Evolutionary conservation across 768 basidiomycete genomes (phyloP).

Genomic region (Gloeostereum incarnatum): DNA sequence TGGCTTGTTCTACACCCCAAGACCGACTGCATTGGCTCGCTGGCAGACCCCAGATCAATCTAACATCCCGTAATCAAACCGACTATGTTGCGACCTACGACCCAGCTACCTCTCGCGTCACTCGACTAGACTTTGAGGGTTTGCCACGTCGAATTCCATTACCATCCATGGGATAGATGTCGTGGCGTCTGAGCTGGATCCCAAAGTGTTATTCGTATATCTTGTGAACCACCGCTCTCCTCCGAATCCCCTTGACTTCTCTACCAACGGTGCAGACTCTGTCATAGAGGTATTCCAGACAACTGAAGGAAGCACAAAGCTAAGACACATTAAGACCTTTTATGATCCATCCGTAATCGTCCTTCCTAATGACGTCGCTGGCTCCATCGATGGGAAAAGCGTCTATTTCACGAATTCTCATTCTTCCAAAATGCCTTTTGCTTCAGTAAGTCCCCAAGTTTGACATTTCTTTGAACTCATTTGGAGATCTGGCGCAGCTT

Average conservation of each 20-base stretch:
- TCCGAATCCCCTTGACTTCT: constrained; percentile 21
- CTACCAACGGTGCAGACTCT: constrained; percentile 56
- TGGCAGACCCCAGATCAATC: constrained; percentile 20
- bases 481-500: constrained; percentile 8
- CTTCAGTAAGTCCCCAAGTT: constrained; percentile 30
- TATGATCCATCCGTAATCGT: constrained; percentile 41
- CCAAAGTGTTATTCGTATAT: constrained; percentile 49
- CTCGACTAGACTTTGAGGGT: constrained; percentile 31
- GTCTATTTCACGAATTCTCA: constrained; percentile 70
- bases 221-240: constrained; percentile 66
- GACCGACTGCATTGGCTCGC: constrained; percentile 48
- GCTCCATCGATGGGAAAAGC: constrained; percentile 49
- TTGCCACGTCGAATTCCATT: constrained; percentile 32
- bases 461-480: background rate
- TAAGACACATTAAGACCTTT: constrained; percentile 52
- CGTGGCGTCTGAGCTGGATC: constrained; percentile 38
- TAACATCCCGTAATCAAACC: constrained; percentile 24
- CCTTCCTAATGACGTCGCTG: constrained; percentile 69
- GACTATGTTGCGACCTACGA: constrained; percentile 60
- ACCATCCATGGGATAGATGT: constrained; percentile 65
- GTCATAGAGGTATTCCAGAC: constrained; percentile 64
- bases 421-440: constrained; percentile 39
- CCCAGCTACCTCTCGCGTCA: constrained; percentile 32
- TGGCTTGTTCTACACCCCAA: constrained; percentile 49
- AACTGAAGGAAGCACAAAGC: constrained; percentile 24